Evolutionary conservation across 2,329 filamentous ascomycete species (phyloP).

Genomic region (Diplodia scrobiculata): DNA sequence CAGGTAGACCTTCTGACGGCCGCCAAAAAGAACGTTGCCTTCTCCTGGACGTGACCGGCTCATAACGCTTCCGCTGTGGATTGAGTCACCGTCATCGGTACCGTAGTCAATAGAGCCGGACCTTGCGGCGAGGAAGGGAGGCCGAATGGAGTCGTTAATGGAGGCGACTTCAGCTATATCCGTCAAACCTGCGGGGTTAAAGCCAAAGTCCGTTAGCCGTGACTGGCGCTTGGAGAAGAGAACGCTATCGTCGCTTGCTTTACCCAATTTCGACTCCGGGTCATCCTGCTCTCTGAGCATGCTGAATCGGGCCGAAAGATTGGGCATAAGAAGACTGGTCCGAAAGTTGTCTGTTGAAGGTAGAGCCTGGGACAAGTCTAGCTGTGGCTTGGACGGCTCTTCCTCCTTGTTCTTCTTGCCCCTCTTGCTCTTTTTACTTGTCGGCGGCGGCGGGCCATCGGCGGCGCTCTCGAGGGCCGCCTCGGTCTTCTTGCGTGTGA

Average conservation of each 20-base stretch:
- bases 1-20: conserved; percentile 92
- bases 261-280: conserved; percentile 82
- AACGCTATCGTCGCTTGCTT: conserved; percentile 94
- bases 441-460: conserved; percentile 29
- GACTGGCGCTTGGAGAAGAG: conserved; percentile 80
- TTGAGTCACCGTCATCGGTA: conserved; percentile 67
- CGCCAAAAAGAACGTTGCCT: conserved; percentile 91
- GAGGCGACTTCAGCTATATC: conserved; percentile 94
- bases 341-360: conserved; percentile 87
- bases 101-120: conserved; percentile 54
- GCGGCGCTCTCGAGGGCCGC: conserved; percentile 51
- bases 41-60: conserved; percentile 77
- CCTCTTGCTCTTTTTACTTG: conserved; percentile 54
- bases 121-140: conserved; percentile 50
- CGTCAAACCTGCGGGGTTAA: conserved; percentile 61
- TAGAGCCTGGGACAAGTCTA: conserved; percentile 73
- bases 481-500: conserved; percentile 70
- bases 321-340: conserved; percentile 93
- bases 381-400: conserved; percentile 59
- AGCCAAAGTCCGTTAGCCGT: conserved; percentile 71
- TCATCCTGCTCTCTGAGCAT: conserved; percentile 96
- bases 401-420: conserved; percentile 52
- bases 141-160: conserved; percentile 57
- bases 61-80: conserved; percentile 72
- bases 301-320: conserved; percentile 90